Percentiles rank a stretch among this genome's conserved stretches.
Conservation (phyloP, 1,284 basidiomycete species). For the Stygiomarasmius scandens region DNA sequence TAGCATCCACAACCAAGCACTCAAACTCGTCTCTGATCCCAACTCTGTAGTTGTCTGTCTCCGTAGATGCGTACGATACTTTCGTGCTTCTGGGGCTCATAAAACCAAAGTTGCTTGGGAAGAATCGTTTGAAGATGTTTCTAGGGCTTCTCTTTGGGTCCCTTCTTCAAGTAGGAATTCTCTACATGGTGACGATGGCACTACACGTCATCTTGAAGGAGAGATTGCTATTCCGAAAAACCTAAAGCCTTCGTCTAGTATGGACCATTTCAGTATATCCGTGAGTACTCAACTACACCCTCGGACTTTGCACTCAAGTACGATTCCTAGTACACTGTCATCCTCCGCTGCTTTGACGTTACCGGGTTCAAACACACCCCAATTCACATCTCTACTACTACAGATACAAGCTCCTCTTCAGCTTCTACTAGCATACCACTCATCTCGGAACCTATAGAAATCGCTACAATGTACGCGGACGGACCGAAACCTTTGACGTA, state of each 20-base stretch:
- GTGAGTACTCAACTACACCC: slow-evolving; percentile 28
- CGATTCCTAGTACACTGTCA: slow-evolving; percentile 1
- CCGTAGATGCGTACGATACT: slow-evolving; percentile 46
- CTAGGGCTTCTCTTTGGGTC: slow-evolving; percentile 49
- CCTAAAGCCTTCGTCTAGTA: slow-evolving; percentile 47
- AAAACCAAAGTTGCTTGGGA: slow-evolving; percentile 40
- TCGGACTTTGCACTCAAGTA: background rate
- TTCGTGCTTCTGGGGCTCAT: slow-evolving; percentile 34
- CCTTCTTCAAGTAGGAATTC: slow-evolving; percentile 20
- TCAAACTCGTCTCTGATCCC: slow-evolving; percentile 46
- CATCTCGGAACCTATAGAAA: slow-evolving; percentile 46
- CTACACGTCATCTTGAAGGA: slow-evolving; percentile 40
- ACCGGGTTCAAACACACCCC: background rate
- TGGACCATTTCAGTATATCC: slow-evolving; percentile 50
- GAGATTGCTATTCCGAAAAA: slow-evolving; percentile 53
- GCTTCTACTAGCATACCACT: slow-evolving; percentile 30
- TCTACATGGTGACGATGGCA: slow-evolving; percentile 16
- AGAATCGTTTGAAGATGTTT: slow-evolving; percentile 42
- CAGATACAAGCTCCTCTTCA: too few relatives aligned
- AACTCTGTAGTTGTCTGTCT: slow-evolving; percentile 43
- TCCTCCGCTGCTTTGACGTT: slow-evolving; percentile 1
- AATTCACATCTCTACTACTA: too few relatives aligned
- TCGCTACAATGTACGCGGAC: slow-evolving; percentile 45
- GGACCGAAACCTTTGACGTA: slow-evolving; percentile 43
- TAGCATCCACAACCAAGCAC: slow-evolving; percentile 37